Evolutionary conservation across 371 early-diverging fungal genomes (phyloP).

Genomic region (Smittium culicis): DNA sequence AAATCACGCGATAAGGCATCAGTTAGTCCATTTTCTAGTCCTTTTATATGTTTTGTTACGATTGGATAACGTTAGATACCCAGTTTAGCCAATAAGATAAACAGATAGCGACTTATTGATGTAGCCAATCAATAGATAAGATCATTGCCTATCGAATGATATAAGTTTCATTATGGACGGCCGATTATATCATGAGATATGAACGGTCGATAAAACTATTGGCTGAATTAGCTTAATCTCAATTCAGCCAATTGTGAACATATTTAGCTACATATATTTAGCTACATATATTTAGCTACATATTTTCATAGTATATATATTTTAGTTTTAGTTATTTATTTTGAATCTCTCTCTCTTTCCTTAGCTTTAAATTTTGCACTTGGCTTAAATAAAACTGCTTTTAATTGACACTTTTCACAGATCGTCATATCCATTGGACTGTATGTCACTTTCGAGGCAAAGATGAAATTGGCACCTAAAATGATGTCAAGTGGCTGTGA

Average conservation of each 20-base stretch:
- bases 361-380: not conserved
- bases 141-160: not conserved
- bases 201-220: not conserved
- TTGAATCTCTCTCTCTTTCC: not conserved
- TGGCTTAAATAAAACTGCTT: too few relatives aligned
- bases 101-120: not conserved
- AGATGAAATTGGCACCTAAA: conserved; percentile 6
- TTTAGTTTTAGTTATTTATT: not conserved
- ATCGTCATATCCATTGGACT: conserved; percentile 6
- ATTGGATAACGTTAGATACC: not conserved
- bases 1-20: conserved; percentile 5
- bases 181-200: not conserved
- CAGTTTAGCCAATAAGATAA: not conserved
- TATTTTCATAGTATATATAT: not conserved
- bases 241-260: conserved; percentile 1
- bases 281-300: not conserved
- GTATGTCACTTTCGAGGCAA: conserved; percentile 1
- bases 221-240: not conserved
- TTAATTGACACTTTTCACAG: too few relatives aligned
- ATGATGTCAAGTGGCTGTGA: conserved; percentile 8
- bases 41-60: conserved; percentile 8
- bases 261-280: not conserved
- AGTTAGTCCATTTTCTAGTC: conserved; percentile 4
- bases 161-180: not conserved
- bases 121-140: not conserved